Evolutionary conservation across 768 basidiomycete genomes (phyloP).

Genomic region (Boletus edulis): DNA sequence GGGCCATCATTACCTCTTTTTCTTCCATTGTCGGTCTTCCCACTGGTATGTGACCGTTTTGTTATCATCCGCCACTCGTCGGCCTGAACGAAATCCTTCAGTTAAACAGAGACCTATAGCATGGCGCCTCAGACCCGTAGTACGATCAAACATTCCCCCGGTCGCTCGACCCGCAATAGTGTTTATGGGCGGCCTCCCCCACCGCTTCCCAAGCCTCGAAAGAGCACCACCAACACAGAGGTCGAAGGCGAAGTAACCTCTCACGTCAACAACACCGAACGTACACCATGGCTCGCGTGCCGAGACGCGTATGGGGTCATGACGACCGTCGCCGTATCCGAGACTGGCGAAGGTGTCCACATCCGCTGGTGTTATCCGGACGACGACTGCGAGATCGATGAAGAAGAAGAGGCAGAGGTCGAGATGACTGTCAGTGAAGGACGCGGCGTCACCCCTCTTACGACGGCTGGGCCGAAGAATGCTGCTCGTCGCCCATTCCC

Average conservation of each 20-base stretch:
- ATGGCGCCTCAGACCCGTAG: slow-evolving; percentile 31
- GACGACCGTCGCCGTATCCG: slow-evolving; percentile 16
- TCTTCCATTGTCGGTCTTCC: not conserved
- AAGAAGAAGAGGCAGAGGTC: slow-evolving; percentile 4
- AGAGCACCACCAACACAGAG: not conserved
- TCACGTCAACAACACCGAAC: not conserved
- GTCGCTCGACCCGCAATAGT: slow-evolving; percentile 24
- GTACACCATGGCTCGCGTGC: slow-evolving; percentile 19
- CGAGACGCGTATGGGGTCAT: slow-evolving; percentile 11
- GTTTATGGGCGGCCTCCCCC: slow-evolving; percentile 14
- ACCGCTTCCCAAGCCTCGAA: slow-evolving; percentile 7
- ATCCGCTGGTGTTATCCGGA: slow-evolving; percentile 20
- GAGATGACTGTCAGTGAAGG: slow-evolving; percentile 16
- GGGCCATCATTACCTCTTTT: not conserved
- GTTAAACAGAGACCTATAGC: not conserved
- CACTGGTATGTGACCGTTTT: slow-evolving; percentile 1
- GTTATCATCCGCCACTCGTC: not conserved
- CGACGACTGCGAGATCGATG: slow-evolving; percentile 1
- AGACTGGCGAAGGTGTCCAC: slow-evolving; percentile 21
- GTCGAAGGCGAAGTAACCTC: not conserved
- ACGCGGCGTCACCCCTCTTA: slow-evolving; percentile 14
- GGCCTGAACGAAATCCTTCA: not conserved
- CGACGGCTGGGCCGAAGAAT: not conserved
- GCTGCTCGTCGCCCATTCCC: slow-evolving; percentile 4
- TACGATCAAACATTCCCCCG: slow-evolving; percentile 12